phyloP scores from a whole-genome alignment of 148 eudicot species.

The Chenopodium formosanum region DNA sequence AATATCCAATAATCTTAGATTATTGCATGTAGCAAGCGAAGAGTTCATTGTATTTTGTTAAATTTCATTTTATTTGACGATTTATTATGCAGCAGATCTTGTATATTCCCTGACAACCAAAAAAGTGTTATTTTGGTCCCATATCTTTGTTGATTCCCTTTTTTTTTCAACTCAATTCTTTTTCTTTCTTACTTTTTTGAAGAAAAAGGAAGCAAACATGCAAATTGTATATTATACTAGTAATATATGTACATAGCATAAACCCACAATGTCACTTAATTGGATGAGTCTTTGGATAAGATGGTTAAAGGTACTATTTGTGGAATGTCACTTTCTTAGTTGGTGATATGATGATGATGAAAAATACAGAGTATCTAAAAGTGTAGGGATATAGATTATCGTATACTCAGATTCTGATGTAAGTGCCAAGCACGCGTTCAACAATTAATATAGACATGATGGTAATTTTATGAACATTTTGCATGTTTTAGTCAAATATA shows the following conservation, averaged over 20 bases:
- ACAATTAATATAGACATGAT: not conserved
- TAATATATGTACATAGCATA: not conserved
- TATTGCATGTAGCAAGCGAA: no score
- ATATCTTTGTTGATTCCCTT: not conserved
- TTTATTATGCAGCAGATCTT: no score
- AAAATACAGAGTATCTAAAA: not conserved
- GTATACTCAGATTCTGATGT: not conserved
- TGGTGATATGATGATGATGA: not conserved
- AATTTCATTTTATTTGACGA: not conserved
- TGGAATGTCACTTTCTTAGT: not conserved
- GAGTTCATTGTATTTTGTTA: not conserved
- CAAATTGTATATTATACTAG: not conserved
- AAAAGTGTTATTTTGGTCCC: slow-evolving; percentile 11
- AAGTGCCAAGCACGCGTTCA: not conserved
- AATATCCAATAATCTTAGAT: no score
- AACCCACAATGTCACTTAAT: not conserved
- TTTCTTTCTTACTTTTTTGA: not conserved
- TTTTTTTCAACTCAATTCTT: not conserved
- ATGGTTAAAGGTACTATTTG: not conserved
- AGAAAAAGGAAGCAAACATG: not conserved
- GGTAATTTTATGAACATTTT: not conserved
- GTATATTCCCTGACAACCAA: not conserved
- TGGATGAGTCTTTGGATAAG: slow-evolving; percentile 5
- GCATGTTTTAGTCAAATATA: not conserved
- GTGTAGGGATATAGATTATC: not conserved